phyloP scores from a whole-genome alignment of 1,139 yeast species.

The Blastobotrys petasosporus region DNA sequence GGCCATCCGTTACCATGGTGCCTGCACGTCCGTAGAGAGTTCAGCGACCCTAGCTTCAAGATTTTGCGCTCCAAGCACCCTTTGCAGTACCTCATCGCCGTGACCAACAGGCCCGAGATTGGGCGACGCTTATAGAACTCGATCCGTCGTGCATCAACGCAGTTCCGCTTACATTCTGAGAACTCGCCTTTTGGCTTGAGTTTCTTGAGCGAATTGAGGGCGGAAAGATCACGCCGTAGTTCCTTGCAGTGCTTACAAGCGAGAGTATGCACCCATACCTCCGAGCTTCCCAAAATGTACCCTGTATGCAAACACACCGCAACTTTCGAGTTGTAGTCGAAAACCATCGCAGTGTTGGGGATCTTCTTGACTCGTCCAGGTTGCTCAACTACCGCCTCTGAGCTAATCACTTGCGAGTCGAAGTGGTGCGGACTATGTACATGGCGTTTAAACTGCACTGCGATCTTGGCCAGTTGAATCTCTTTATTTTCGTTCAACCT shows the following conservation, averaged over 20 bases:
- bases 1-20: background rate
- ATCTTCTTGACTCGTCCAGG: background rate
- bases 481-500: no score
- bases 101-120: constrained; percentile 3
- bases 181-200: no score
- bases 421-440: no score
- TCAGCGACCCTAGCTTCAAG: background rate
- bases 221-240: no score
- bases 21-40: background rate
- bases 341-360: constrained; percentile 5
- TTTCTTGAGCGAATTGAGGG: no score
- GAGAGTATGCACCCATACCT: constrained; percentile 2
- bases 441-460: no score
- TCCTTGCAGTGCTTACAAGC: constrained; percentile 1
- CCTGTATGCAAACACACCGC: constrained; percentile 8
- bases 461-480: no score
- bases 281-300: constrained; percentile 2
- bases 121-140: background rate
- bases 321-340: background rate
- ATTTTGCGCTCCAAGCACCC: background rate
- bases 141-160: background rate
- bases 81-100: constrained; percentile 1
- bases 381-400: no score
- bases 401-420: no score
- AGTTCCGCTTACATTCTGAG: no score